phyloP scores from a whole-genome alignment of 768 basidiomycete genomes.

The Mycena rebaudengoi region DNA sequence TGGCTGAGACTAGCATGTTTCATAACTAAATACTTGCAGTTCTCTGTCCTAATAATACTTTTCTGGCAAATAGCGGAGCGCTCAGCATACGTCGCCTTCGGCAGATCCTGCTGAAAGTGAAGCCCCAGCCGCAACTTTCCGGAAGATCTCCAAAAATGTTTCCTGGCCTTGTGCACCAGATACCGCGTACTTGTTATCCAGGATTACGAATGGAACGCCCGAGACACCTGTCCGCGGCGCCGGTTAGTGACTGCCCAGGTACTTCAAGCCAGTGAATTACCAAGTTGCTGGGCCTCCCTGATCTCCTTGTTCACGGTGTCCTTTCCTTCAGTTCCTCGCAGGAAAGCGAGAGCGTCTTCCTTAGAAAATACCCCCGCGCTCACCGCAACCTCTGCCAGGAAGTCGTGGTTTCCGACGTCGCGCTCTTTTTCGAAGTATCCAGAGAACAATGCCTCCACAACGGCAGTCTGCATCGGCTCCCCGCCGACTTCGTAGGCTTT shows the following conservation, averaged over 20 bases:
- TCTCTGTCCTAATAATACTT: too few relatives aligned
- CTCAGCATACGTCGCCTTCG: slow-evolving; percentile 12
- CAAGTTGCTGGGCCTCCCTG: slow-evolving; percentile 9
- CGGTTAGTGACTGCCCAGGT: background rate
- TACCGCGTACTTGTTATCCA: slow-evolving; percentile 19
- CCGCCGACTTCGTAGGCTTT: slow-evolving; percentile 24
- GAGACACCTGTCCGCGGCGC: slow-evolving; percentile 8
- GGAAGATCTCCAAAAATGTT: slow-evolving; percentile 25
- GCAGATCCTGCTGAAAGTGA: slow-evolving; percentile 5
- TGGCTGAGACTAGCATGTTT: too few relatives aligned
- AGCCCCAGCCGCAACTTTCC: slow-evolving; percentile 19
- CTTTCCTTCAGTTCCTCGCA: slow-evolving; percentile 4
- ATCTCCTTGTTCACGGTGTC: slow-evolving; percentile 18
- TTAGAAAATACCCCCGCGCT: slow-evolving; percentile 14
- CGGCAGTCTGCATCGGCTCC: slow-evolving; percentile 14
- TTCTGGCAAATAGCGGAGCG: too few relatives aligned
- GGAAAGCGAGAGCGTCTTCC: slow-evolving; percentile 16
- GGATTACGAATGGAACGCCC: slow-evolving; percentile 21
- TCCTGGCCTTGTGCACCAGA: slow-evolving; percentile 26
- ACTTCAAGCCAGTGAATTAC: background rate
- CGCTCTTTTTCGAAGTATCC: slow-evolving; percentile 26
- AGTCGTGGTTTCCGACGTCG: slow-evolving; percentile 21
- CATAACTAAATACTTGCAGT: too few relatives aligned
- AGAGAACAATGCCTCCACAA: slow-evolving; percentile 21
- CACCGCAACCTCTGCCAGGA: slow-evolving; percentile 19